A percentile compares a stretch with the other conserved stretches of the same genome.
phyloP scores from a whole-genome alignment of 148 eudicot genomes.

The Linanthus parryae region DNA sequence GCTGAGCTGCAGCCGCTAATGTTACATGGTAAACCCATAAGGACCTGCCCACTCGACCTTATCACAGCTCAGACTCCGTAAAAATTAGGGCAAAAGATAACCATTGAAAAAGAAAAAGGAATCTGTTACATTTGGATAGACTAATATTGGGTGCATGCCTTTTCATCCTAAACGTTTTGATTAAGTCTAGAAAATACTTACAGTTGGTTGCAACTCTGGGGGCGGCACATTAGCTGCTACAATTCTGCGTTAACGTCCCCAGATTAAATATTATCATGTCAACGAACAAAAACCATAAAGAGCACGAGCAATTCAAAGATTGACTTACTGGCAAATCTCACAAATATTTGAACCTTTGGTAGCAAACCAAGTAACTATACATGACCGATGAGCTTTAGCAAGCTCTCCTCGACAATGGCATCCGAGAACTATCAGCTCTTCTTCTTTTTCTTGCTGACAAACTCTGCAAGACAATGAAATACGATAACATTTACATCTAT shows the following conservation, averaged over 20 bases:
- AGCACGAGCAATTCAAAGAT: not conserved
- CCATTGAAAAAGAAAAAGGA: no score
- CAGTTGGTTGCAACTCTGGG: constrained; percentile 25
- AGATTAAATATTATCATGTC: not conserved
- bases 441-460: constrained; percentile 31
- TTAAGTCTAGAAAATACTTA: not conserved
- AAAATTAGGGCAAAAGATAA: no score
- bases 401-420: constrained; percentile 31
- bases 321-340: constrained; percentile 33
- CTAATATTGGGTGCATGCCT: not conserved
- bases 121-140: not conserved
- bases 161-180: not conserved
- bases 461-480: constrained; percentile 13
- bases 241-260: constrained; percentile 15
- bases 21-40: no score
- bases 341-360: constrained; percentile 29
- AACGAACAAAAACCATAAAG: not conserved
- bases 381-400: constrained; percentile 27
- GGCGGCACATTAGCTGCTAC: constrained; percentile 20
- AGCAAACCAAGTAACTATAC: constrained; percentile 26
- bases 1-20: no score
- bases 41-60: no score
- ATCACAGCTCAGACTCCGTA: no score
- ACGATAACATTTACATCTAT: no score
- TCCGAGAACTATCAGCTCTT: constrained; percentile 26